These are phyloP conservation scores for Ceratobasidium sp. DNA, from an alignment of 1,284 basidiomycete genomes.

Conservation along the genomic window DNA sequence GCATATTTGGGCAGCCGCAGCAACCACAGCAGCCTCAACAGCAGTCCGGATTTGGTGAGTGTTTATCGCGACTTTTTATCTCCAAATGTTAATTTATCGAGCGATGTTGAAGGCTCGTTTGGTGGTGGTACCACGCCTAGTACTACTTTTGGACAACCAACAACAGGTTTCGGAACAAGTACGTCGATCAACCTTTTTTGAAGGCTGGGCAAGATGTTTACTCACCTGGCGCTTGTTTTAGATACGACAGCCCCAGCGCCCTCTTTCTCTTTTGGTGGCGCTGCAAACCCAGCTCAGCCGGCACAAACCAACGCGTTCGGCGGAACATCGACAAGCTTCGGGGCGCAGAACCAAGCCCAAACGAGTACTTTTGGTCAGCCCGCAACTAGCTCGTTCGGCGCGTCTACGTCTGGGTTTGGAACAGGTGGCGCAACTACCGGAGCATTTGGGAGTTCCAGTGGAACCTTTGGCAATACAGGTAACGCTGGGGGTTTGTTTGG, in stretches of 20 bases:
- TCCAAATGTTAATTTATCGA: constrained; percentile 1
- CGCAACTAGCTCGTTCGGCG: constrained; percentile 52
- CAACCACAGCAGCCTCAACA: constrained; percentile 34
- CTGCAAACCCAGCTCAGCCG: constrained; percentile 1
- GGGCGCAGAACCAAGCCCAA: constrained; percentile 39
- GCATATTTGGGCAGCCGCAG: constrained; percentile 46
- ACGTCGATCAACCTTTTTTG: background rate
- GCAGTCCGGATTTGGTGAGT: constrained; percentile 42
- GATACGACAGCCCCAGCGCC: constrained; percentile 17
- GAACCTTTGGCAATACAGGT: constrained; percentile 59
- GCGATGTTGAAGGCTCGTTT: constrained; percentile 64
- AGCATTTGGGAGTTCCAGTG: constrained; percentile 54
- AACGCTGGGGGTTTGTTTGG: constrained; percentile 55
- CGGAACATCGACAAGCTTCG: constrained; percentile 25
- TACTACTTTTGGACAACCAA: constrained; percentile 61
- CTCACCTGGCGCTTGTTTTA: constrained; percentile 9
- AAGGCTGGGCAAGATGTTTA: background rate
- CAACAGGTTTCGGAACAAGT: constrained; percentile 71
- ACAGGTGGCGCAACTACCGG: constrained; percentile 44
- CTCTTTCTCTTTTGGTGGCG: constrained; percentile 27
- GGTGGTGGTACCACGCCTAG: constrained; percentile 58
- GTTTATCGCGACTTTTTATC: constrained; percentile 19
- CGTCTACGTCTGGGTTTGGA: constrained; percentile 58
- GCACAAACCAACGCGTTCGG: constrained; percentile 41
- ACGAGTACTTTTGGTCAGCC: constrained; percentile 47